phyloP scores from a whole-genome alignment of 2,329 filamentous ascomycete genomes.

The Talaromyces sp. region DNA sequence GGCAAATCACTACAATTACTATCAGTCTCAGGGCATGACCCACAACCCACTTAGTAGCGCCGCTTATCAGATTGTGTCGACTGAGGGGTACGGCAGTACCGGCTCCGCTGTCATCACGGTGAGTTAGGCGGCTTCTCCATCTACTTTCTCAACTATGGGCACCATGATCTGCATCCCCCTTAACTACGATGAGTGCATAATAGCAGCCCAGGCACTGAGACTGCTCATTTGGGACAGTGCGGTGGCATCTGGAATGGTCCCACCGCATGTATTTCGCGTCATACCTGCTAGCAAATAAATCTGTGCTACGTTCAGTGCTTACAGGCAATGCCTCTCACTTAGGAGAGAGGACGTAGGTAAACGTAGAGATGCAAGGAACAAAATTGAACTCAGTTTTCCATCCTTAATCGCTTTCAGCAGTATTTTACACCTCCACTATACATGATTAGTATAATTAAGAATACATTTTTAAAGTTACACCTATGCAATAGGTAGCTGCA shows the following conservation, averaged over 20 bases:
- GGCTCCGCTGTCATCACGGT: background rate
- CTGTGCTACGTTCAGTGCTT: background rate
- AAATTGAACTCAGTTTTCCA: background rate
- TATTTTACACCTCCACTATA: background rate
- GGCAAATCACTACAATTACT: conserved; percentile 3
- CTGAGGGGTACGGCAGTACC: background rate
- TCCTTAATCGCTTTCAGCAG: background rate
- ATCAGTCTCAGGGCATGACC: background rate
- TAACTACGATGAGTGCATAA: background rate
- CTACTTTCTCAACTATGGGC: background rate
- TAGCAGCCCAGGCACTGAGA: background rate
- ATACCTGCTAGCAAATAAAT: background rate
- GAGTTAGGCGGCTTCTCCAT: background rate
- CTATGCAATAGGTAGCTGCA: too few species aligned
- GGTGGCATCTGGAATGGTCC: background rate
- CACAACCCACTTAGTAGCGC: background rate
- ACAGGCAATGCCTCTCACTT: background rate
- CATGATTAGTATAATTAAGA: too few species aligned
- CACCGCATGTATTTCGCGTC: background rate
- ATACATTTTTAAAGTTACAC: too few species aligned
- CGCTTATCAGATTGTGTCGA: conserved; percentile 4
- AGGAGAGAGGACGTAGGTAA: background rate
- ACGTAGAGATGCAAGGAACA: background rate
- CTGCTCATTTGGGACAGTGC: background rate
- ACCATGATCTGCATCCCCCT: background rate